These are phyloP conservation scores for Hymenoscyphus fraxineus DNA, from an alignment of 2,329 filamentous ascomycete genomes.

Conservation along the genomic window DNA sequence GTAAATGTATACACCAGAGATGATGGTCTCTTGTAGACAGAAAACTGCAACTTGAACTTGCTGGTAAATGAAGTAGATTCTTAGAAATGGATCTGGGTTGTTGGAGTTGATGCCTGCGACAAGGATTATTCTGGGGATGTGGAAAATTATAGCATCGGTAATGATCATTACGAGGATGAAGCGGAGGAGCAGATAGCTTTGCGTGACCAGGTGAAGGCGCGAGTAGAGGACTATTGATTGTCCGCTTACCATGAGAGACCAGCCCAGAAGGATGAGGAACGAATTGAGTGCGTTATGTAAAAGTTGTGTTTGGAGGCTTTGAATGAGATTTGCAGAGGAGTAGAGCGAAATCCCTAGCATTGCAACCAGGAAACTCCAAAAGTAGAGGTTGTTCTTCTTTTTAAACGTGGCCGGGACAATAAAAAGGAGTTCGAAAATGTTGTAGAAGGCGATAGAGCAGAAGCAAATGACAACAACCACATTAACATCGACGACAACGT, in stretches of 20 bases:
- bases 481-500: no score
- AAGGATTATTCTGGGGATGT: constrained; percentile 44
- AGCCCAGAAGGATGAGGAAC: constrained; percentile 42
- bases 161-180: constrained; percentile 45
- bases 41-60: constrained; percentile 48
- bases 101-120: constrained; percentile 36
- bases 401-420: constrained; percentile 47
- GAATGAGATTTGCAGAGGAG: constrained; percentile 44
- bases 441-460: constrained; percentile 47
- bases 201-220: constrained; percentile 44
- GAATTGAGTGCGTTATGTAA: constrained; percentile 36
- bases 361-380: constrained; percentile 46
- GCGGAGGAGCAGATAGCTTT: constrained; percentile 38
- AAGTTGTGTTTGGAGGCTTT: constrained; percentile 34
- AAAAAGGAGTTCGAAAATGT: constrained; percentile 45
- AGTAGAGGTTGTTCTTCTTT: constrained; percentile 45
- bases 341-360: constrained; percentile 44
- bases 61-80: constrained; percentile 39
- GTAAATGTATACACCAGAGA: constrained; percentile 48
- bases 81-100: not conserved
- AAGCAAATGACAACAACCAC: constrained; percentile 38
- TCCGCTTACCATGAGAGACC: constrained; percentile 39
- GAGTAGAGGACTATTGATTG: constrained; percentile 48
- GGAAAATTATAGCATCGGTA: constrained; percentile 40
- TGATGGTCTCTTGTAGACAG: constrained; percentile 45